Evolutionary conservation across 2,329 filamentous ascomycete species (phyloP).

Genomic region (Colletotrichum agaves): DNA sequence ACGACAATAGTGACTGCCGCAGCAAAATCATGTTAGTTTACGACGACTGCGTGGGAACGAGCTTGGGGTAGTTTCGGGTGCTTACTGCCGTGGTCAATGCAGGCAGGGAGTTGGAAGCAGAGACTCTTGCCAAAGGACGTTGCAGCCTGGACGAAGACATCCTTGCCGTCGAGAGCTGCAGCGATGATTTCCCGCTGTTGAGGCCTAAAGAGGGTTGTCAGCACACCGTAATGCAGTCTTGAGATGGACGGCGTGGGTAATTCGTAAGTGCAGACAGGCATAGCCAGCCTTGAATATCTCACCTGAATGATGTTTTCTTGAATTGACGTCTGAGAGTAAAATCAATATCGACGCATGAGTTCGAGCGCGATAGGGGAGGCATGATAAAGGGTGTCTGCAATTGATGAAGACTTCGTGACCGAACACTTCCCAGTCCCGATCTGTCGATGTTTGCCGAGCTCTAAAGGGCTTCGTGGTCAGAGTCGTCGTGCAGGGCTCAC

Average conservation of each 20-base stretch:
- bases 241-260: not conserved
- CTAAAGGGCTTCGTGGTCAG: conserved; percentile 5
- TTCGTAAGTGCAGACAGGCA: not conserved
- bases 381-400: conserved; percentile 43
- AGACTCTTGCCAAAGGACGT: conserved; percentile 93
- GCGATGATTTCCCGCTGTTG: conserved; percentile 88
- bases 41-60: conserved; percentile 29
- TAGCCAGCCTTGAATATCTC: conserved; percentile 30
- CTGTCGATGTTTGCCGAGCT: conserved; percentile 16
- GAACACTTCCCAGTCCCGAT: conserved; percentile 10
- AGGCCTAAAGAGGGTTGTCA: conserved; percentile 54
- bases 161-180: conserved; percentile 81
- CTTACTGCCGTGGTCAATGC: conserved; percentile 86
- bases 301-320: conserved; percentile 79
- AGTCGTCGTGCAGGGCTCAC: conserved; percentile 11
- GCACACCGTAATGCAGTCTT: conserved; percentile 45
- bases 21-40: conserved; percentile 38
- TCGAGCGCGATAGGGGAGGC: conserved; percentile 55
- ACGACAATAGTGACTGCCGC: conserved; percentile 84
- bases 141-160: conserved; percentile 93
- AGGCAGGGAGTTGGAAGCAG: conserved; percentile 91
- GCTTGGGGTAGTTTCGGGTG: conserved; percentile 41
- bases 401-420: conserved; percentile 24
- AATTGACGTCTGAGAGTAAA: conserved; percentile 81
- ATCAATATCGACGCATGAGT: conserved; percentile 72